These are phyloP conservation scores for Ceratopteris richardii DNA, from an alignment of 75 land plant genomes.

Conservation along the genomic window DNA sequence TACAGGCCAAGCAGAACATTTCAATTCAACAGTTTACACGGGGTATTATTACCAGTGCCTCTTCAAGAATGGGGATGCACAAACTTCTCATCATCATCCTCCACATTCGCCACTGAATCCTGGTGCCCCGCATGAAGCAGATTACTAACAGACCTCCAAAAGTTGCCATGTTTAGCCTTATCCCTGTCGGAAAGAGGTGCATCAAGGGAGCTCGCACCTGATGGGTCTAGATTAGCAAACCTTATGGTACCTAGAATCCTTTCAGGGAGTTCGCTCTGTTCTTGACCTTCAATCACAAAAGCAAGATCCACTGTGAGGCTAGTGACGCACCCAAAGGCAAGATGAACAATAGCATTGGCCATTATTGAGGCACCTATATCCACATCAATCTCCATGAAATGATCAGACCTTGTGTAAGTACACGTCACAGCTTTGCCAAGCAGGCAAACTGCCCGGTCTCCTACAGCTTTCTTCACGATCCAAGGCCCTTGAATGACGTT, in stretches of 20 bases:
- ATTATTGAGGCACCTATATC: slow-evolving; percentile 35
- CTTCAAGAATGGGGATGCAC: no score
- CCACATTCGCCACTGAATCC: no score
- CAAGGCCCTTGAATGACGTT: slow-evolving; percentile 32
- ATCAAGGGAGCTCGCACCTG: slow-evolving; percentile 15
- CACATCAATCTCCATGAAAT: slow-evolving; percentile 29
- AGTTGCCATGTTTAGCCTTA: not conserved
- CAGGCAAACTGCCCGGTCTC: slow-evolving; percentile 33
- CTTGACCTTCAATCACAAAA: slow-evolving; percentile 21
- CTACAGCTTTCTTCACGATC: slow-evolving; percentile 37
- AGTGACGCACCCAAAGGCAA: slow-evolving; percentile 28
- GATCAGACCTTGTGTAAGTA: slow-evolving; percentile 16
- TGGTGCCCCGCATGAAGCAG: not conserved
- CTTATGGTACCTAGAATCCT: slow-evolving; percentile 22
- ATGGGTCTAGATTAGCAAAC: slow-evolving; percentile 15
- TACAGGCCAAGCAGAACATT: no score
- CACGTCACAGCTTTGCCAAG: slow-evolving; percentile 32
- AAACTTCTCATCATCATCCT: not conserved
- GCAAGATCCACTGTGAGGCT: slow-evolving; percentile 30
- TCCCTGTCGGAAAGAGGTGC: slow-evolving; percentile 18
- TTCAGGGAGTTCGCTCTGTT: slow-evolving; percentile 26
- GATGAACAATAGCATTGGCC: slow-evolving; percentile 35
- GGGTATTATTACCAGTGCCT: no score
- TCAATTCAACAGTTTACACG: no score
- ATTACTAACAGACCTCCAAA: not conserved